A percentile compares a stretch with the other conserved stretches of the same genome.
Evolutionary conservation across 2,329 filamentous ascomycete species (phyloP).

Genomic region (Ustulina deusta): DNA sequence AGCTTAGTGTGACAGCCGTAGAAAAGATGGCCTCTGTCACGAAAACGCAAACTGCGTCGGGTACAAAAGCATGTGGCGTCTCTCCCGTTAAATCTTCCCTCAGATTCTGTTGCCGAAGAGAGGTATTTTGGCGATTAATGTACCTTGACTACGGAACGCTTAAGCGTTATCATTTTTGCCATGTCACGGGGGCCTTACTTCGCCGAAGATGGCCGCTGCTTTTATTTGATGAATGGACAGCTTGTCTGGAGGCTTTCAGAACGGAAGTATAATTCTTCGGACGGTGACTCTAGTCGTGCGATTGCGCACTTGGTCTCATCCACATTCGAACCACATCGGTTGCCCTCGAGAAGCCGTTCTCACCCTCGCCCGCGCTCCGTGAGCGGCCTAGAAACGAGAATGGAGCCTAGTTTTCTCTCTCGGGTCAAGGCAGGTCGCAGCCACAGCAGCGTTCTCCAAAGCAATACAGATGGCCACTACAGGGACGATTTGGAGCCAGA

Average conservation of each 20-base stretch:
- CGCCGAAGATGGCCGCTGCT: not conserved
- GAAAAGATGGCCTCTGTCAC: not conserved
- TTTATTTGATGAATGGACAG: slow-evolving; percentile 7
- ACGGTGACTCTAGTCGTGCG: not conserved
- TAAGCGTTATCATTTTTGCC: not conserved
- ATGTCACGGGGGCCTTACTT: slow-evolving; percentile 1
- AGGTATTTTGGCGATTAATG: too few species aligned
- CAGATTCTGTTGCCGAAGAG: not conserved
- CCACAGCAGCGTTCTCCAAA: not conserved
- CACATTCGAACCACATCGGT: not conserved
- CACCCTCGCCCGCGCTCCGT: not conserved
- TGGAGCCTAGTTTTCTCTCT: not conserved
- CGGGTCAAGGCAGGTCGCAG: not conserved
- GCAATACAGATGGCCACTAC: not conserved
- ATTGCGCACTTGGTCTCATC: not conserved
- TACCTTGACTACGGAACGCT: not conserved
- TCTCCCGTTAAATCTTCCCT: not conserved
- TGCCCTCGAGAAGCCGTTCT: not conserved
- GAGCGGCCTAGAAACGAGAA: not conserved
- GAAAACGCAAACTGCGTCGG: not conserved
- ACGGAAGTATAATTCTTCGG: not conserved
- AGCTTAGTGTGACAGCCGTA: not conserved
- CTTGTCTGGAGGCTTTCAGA: not conserved
- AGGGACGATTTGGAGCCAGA: not conserved
- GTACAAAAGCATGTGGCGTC: not conserved